Evolutionary conservation across 2,329 filamentous ascomycete genomes (phyloP).

Genomic region (Aureobasidium sp.): DNA sequence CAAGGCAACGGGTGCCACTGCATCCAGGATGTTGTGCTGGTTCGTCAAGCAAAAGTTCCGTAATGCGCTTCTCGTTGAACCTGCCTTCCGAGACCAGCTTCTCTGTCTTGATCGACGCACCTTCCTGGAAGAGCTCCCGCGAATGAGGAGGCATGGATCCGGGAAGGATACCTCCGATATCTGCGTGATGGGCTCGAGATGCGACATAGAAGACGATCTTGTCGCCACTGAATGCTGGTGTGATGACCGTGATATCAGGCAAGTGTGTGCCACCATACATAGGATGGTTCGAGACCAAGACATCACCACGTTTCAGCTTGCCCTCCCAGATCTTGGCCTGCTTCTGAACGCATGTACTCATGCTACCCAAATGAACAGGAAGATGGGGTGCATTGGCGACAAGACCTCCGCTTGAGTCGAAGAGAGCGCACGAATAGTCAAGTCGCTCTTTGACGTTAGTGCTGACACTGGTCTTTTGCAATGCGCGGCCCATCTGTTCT

Average conservation of each 20-base stretch:
- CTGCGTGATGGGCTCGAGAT: slow-evolving; percentile 71
- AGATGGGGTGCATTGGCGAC: slow-evolving; percentile 74
- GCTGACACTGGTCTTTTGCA: slow-evolving; percentile 73
- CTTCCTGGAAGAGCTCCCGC: slow-evolving; percentile 49
- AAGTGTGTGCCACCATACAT: slow-evolving; percentile 78
- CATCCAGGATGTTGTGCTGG: slow-evolving; percentile 69
- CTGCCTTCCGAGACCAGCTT: slow-evolving; percentile 68
- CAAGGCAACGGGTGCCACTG: slow-evolving; percentile 67
- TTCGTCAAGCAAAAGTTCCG: slow-evolving; percentile 58
- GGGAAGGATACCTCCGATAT: slow-evolving; percentile 75
- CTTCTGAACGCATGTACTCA: slow-evolving; percentile 75
- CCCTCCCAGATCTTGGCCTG: slow-evolving; percentile 75
- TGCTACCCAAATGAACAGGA: slow-evolving; percentile 71
- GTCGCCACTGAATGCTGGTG: slow-evolving; percentile 66
- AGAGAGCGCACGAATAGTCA: slow-evolving; percentile 76
- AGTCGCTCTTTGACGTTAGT: slow-evolving; percentile 76
- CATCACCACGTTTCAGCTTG: slow-evolving; percentile 68
- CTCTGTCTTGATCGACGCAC: slow-evolving; percentile 46
- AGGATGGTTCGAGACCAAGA: slow-evolving; percentile 76
- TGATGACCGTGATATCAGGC: slow-evolving; percentile 74
- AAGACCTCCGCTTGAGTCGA: slow-evolving; percentile 65
- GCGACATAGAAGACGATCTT: slow-evolving; percentile 77
- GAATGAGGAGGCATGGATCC: slow-evolving; percentile 77
- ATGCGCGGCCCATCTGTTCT: slow-evolving; percentile 71
- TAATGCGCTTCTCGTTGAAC: slow-evolving; percentile 71